Evolutionary conservation across 2,329 filamentous ascomycete genomes (phyloP), one percentile per base, ranked within the genome.

Genomic region (Fusarium sp.): DNA sequence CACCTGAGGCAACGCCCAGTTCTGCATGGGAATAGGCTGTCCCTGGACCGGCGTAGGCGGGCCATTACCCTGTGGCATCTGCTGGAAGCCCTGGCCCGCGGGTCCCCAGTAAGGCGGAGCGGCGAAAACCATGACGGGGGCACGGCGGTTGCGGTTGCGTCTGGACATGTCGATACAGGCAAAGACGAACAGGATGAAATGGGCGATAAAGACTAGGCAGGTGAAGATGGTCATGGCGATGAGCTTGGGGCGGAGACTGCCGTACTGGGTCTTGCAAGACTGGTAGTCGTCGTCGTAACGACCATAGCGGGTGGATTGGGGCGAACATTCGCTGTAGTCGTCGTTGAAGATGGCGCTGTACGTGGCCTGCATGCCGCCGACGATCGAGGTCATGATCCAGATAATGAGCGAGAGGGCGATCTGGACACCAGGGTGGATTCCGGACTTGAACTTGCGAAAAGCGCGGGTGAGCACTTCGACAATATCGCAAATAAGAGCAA

Each of bases 361-460:
- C 20, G 76, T 67, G 25, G 68, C 62, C 52, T 80, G 68, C 27
- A 80, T 50, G 54, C 71, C 77, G 37, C 79, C 78, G 3, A 80
- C 66, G 14, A 79, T 32, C 40, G 76, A 54, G n/a, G 80, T 77
- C 25, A 76, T 66, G 8, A 87, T 71, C 82, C 83, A 86, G 64
- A 87, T 78, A 69, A 86, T 59, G 3, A 87, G 83, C 35, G 83
- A 83, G 15, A 85, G 45, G 62, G 77, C 84, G 37, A 87, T 83
- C 56, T 87, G 85, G 9, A 82, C 83, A 30, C 84, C 85, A 1
- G 86, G 85, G 62, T 85, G 84, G 22, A 87, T 84, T 40, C 84
- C 82, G 4, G 71, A 71, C 27, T 80, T 76, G 58, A 75, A 79
- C 8, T 78, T 80, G 40, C 83, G 82, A 17, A 78, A 65, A 38